Conservation (phyloP, 805 yeast genomes). For the Metschnikowia baotianmanensis region DNA sequence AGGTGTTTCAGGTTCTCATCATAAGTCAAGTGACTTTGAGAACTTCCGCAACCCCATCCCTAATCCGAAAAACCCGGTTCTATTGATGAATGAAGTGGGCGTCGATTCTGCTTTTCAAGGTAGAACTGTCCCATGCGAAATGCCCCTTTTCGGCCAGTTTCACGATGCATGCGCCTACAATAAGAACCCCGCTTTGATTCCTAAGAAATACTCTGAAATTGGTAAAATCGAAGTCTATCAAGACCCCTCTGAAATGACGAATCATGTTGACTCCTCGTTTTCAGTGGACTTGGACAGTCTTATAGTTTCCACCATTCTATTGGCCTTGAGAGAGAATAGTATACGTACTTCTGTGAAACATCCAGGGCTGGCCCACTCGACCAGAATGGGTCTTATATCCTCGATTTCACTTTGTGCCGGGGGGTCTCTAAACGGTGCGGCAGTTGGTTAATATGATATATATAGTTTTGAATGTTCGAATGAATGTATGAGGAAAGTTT, state of each 20-base stretch:
- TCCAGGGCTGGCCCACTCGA: constrained; percentile 6
- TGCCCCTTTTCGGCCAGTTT: constrained; percentile 41
- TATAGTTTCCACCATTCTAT: constrained; percentile 30
- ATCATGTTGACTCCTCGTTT: constrained; percentile 20
- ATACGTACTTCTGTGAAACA: constrained; percentile 21
- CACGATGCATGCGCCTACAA: constrained; percentile 28
- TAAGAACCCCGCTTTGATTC: constrained; percentile 22
- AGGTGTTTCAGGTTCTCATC: neutral
- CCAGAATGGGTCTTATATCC: constrained; percentile 6
- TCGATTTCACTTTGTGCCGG: constrained; percentile 5
- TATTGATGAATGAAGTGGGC: constrained; percentile 17
- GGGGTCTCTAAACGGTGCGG: neutral
- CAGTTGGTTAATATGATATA: neutral
- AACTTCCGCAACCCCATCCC: constrained; percentile 34
- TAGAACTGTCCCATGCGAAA: constrained; percentile 25
- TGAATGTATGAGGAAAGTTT: no score
- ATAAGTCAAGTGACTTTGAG: neutral
- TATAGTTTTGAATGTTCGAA: neutral
- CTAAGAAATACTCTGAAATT: constrained; percentile 36
- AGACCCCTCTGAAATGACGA: constrained; percentile 16
- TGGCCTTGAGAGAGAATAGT: constrained; percentile 33
- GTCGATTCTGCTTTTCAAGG: constrained; percentile 6
- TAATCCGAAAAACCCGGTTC: constrained; percentile 23
- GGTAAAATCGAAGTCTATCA: constrained; percentile 39
- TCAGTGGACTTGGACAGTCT: constrained; percentile 33